Conservation (phyloP, 768 basidiomycete genomes). For the Neoboletus subvelutipes region DNA sequence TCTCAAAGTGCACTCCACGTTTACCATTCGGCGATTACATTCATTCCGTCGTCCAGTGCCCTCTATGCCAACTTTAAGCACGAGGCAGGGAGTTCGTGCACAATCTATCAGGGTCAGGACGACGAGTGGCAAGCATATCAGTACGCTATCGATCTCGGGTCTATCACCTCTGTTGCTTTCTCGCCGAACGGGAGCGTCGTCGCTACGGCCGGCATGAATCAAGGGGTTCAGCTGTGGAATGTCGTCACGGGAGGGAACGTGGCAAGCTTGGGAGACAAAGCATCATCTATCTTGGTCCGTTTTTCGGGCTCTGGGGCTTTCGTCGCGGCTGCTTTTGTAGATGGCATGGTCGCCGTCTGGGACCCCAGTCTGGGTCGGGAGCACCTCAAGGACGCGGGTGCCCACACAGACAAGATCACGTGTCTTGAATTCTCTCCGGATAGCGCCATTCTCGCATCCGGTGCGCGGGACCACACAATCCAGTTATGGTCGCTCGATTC, state of each 20-base stretch:
- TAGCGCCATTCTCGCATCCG: conserved; percentile 8
- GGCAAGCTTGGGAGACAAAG: conserved; percentile 9
- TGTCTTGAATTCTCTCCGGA: conserved; percentile 15
- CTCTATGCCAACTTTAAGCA: conserved; percentile 14
- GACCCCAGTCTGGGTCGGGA: conserved; percentile 14
- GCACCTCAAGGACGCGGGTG: conserved; percentile 4
- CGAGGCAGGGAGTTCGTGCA: conserved; percentile 8
- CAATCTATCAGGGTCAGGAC: conserved; percentile 4
- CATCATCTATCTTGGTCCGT: conserved; percentile 8
- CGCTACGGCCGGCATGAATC: conserved; percentile 9
- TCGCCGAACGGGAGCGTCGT: conserved; percentile 9
- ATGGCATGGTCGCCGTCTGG: conserved; percentile 11
- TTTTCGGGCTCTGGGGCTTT: conserved; percentile 14
- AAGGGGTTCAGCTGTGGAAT: conserved; percentile 20
- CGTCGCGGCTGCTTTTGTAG: conserved; percentile 9
- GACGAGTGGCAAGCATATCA: conserved; percentile 3
- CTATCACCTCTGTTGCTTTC: conserved; percentile 13
- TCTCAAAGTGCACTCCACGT: conserved; percentile 15
- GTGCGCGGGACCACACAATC: conserved; percentile 9
- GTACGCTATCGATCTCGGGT: conserved; percentile 1
- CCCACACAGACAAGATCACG: conserved; percentile 4
- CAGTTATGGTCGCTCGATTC: conserved; percentile 18
- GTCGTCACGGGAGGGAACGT: conserved; percentile 12
- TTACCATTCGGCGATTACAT: conserved; percentile 10
- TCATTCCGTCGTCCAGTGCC: conserved; percentile 6